A percentile compares a stretch with the other conserved stretches of the same genome.
Evolutionary conservation across 2,329 filamentous ascomycete species (phyloP).

Genomic region (Triangularia setosa): DNA sequence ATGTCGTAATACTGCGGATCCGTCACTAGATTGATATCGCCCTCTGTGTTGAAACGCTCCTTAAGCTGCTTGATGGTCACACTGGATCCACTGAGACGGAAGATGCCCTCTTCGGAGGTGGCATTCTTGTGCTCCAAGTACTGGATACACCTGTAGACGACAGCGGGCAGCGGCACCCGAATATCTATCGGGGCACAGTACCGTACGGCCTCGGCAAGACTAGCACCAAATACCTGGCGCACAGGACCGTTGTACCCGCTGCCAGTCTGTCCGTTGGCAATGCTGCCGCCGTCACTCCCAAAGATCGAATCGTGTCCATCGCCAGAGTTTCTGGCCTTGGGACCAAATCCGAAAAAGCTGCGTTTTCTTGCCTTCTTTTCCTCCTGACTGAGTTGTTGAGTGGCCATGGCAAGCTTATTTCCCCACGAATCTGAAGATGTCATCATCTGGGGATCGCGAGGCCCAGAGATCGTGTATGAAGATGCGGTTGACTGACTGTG

Average conservation of each 20-base stretch:
- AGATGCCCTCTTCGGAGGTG: slow-evolving; percentile 86
- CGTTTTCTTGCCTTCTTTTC: slow-evolving; percentile 81
- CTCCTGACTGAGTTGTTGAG: slow-evolving; percentile 46
- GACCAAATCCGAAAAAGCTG: slow-evolving; percentile 67
- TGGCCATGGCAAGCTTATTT: slow-evolving; percentile 58
- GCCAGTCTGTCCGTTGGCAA: slow-evolving; percentile 38
- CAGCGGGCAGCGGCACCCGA: slow-evolving; percentile 75
- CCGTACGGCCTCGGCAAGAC: slow-evolving; percentile 80
- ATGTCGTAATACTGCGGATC: slow-evolving; percentile 91
- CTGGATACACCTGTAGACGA: slow-evolving; percentile 92
- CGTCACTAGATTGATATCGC: slow-evolving; percentile 80
- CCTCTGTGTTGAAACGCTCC: slow-evolving; percentile 89
- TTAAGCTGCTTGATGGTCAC: slow-evolving; percentile 85
- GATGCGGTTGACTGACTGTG: slow-evolving; percentile 38
- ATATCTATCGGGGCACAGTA: slow-evolving; percentile 71
- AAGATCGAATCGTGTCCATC: slow-evolving; percentile 57
- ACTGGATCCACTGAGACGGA: slow-evolving; percentile 95
- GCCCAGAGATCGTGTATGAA: slow-evolving; percentile 68
- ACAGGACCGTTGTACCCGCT: slow-evolving; percentile 49
- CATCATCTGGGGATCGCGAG: slow-evolving; percentile 79
- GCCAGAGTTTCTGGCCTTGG: slow-evolving; percentile 55
- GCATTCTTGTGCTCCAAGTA: slow-evolving; percentile 84
- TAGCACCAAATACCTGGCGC: slow-evolving; percentile 77
- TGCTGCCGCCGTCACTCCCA: slow-evolving; percentile 44
- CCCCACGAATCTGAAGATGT: slow-evolving; percentile 82